phyloP scores from a whole-genome alignment of 208 protist species.

The Angomonas desouzai region DNA sequence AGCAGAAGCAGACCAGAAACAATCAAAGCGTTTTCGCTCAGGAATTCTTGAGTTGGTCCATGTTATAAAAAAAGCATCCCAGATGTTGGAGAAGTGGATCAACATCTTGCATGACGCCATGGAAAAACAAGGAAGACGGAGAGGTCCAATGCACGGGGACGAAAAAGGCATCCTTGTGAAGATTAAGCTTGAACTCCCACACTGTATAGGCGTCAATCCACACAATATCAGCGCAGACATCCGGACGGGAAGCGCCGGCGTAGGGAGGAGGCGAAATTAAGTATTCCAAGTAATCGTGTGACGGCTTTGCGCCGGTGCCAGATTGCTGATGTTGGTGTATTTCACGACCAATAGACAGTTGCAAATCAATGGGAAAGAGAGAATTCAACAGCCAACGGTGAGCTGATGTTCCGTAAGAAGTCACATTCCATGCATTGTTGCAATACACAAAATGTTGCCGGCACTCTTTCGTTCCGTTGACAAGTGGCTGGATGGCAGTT shows the following conservation, averaged over 20 bases:
- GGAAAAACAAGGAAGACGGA: too few relatives aligned
- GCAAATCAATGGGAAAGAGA: neutral
- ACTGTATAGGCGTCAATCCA: slow-evolving; percentile 39
- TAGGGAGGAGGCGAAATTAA: slow-evolving; percentile 22
- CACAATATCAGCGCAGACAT: slow-evolving; percentile 25
- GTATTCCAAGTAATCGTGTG: slow-evolving; percentile 23
- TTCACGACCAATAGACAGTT: neutral
- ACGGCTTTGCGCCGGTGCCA: neutral
- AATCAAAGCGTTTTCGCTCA: slow-evolving; percentile 13
- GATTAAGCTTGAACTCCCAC: slow-evolving; percentile 17
- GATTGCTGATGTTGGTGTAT: neutral
- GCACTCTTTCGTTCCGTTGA: neutral
- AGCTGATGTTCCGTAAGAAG: neutral
- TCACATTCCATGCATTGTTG: slow-evolving; percentile 13
- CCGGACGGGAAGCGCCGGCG: slow-evolving; percentile 15
- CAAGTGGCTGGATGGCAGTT: neutral
- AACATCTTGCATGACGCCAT: too few relatives aligned
- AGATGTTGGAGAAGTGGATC: neutral
- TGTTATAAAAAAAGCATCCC: slow-evolving; percentile 14
- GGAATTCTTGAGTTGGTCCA: slow-evolving; percentile 9
- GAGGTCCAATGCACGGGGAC: neutral
- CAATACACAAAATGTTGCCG: slow-evolving; percentile 1
- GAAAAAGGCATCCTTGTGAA: slow-evolving; percentile 45
- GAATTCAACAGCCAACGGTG: neutral
- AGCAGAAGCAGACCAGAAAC: slow-evolving; percentile 4